phyloP scores from a whole-genome alignment of 352 stramenopile genomes.

The Peronospora belbahrii region DNA sequence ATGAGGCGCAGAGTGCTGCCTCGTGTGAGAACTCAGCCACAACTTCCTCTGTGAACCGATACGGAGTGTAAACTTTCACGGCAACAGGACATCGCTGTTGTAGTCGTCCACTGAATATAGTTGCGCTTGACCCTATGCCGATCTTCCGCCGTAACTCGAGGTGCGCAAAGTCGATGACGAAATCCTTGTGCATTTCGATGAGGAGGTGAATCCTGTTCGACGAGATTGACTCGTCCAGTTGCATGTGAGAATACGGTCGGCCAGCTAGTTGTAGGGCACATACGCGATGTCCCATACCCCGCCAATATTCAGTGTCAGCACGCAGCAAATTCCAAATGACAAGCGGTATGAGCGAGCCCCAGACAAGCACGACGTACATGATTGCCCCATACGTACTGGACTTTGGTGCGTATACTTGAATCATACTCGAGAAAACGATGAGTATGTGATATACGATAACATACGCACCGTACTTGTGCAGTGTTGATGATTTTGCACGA shows the following conservation, averaged over 20 bases:
- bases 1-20: conserved; percentile 38
- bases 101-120: conserved; percentile 45
- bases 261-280: conserved; percentile 22
- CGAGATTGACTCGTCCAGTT: conserved; percentile 36
- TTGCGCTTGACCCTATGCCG: conserved; percentile 35
- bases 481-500: conserved; percentile 16
- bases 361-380: conserved; percentile 22
- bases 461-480: conserved; percentile 31
- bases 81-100: conserved; percentile 28
- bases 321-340: conserved; percentile 46
- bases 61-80: conserved; percentile 59
- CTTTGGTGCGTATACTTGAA: conserved; percentile 9
- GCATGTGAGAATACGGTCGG: conserved; percentile 2
- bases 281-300: conserved; percentile 33
- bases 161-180: conserved; percentile 63
- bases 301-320: conserved; percentile 46
- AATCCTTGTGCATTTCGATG: conserved; percentile 63
- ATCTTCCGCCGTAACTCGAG: conserved; percentile 42
- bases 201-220: conserved; percentile 40
- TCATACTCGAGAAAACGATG: conserved; percentile 11
- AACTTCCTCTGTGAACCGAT: conserved; percentile 40
- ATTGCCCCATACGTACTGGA: neutral
- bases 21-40: conserved; percentile 56
- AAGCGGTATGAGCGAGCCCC: conserved; percentile 25
- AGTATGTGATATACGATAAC: conserved; percentile 26